Percentiles rank a stretch among this genome's conserved stretches.
phyloP scores from a whole-genome alignment of 2,329 filamentous ascomycete genomes.

The Geosmithia flava region DNA sequence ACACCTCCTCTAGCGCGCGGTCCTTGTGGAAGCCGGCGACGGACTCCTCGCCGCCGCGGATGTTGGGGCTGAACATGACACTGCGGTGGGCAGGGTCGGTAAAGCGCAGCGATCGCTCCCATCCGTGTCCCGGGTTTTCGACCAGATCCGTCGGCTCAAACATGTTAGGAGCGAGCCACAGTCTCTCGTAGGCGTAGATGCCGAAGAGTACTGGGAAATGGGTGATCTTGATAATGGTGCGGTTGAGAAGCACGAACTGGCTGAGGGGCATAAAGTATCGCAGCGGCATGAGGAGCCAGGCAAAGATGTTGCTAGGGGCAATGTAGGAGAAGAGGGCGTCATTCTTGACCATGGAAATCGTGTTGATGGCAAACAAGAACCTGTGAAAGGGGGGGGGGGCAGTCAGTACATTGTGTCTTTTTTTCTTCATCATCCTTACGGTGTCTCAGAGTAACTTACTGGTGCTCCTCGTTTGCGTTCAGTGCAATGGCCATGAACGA shows the following conservation, averaged over 20 bases:
- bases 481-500: conserved; percentile 92
- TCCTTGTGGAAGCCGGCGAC: conserved; percentile 85
- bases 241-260: conserved; percentile 74
- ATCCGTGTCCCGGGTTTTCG: conserved; percentile 49
- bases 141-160: conserved; percentile 79
- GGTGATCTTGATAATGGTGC: conserved; percentile 82
- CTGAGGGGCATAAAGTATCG: conserved; percentile 70
- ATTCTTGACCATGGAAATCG: conserved; percentile 97
- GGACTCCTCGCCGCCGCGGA: conserved; percentile 71
- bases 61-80: conserved; percentile 60
- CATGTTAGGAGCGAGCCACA: conserved; percentile 61
- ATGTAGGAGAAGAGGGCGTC: conserved; percentile 91
- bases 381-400: conserved; percentile 22
- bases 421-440: too few relatives aligned
- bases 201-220: conserved; percentile 79
- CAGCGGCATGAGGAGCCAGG: conserved; percentile 77
- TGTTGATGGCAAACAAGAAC: conserved; percentile 91
- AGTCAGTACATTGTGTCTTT: conserved; percentile 1
- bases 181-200: conserved; percentile 79
- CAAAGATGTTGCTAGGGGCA: conserved; percentile 81
- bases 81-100: conserved; percentile 40
- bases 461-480: conserved; percentile 85
- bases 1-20: conserved; percentile 81
- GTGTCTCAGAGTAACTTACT: conserved; percentile 38
- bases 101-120: conserved; percentile 40